Evolutionary conservation across 2,329 filamentous ascomycete genomes (phyloP), one percentile per base, ranked within the genome.

Genomic region (Cordyceps farinosa): DNA sequence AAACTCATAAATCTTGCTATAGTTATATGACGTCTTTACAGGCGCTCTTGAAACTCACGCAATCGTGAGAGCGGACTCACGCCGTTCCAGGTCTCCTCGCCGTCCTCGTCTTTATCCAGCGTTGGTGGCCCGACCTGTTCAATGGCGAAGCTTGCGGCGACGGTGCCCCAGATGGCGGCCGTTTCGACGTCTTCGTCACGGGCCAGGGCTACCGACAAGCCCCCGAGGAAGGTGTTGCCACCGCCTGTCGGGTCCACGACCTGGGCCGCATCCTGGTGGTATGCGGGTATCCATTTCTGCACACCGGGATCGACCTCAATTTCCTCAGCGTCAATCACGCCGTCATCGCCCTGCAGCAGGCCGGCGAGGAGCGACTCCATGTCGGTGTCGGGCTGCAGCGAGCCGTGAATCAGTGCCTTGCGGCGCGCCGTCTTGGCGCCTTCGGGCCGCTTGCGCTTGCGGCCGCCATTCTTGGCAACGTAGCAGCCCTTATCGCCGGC

Each of bases 171-270:
- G 0, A 85, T 80, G 5, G 90, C 87, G 5, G 92, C 92, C 69
- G 91, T 87, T 65, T 88, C 85, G 47, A 90, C 79, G 32, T 74
- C 71, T 68, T 83, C 79, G 1, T 85, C 87, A 59, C 89, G 78
- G 38, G 81, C 87, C 67, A 89, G 75, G 1, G 80, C 86, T 13
- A 87, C 79, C 0, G 81, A 78, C 53, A 87, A 68, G n/a, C 84
- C 83, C 29, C 83, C 83, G 30, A 97, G 79, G 70, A 97, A 98
- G 0, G 90, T 88, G 75, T 99, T 99, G 0, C 95, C 95, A 27
- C 92, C 95, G 10, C 95, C 95, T 0, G 95, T 98, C 0, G 94
- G 93, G 74, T 98, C 95, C n/a, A 95, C 78, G 1, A 97, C 91
- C 64, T 79, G 84, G 9, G 69, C 64, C 1, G 69, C 48, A 44